phyloP scores from a whole-genome alignment of 2,329 filamentous ascomycete species.

The Ceratocystis eucalypticola region DNA sequence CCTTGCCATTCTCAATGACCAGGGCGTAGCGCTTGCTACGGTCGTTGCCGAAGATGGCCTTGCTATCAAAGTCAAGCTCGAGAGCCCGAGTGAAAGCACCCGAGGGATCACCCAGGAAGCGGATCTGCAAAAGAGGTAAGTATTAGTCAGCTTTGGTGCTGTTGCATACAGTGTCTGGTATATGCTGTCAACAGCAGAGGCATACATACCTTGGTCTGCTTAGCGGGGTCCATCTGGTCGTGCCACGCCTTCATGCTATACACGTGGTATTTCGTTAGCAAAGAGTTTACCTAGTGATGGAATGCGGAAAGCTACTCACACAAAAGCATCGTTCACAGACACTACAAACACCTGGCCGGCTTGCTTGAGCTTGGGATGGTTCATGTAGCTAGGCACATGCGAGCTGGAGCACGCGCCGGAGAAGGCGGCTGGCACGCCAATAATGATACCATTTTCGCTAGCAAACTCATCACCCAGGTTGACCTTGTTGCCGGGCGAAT shows the following conservation, averaged over 20 bases:
- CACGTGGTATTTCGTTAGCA: neutral
- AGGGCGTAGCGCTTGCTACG: constrained; percentile 83
- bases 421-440: constrained; percentile 75
- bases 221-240: constrained; percentile 59
- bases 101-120: constrained; percentile 74
- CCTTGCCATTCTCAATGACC: constrained; percentile 70
- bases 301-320: constrained; percentile 42
- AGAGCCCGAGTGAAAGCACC: constrained; percentile 70
- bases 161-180: neutral
- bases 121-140: constrained; percentile 44
- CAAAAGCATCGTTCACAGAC: constrained; percentile 86
- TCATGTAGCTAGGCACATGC: constrained; percentile 80
- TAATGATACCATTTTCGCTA: constrained; percentile 48
- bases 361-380: constrained; percentile 60
- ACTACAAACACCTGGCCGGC: constrained; percentile 81
- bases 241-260: constrained; percentile 80
- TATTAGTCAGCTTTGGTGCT: neutral
- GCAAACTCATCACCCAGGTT: constrained; percentile 66
- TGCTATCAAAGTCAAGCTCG: constrained; percentile 68
- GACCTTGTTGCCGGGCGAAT: constrained; percentile 83
- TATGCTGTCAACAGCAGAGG: neutral
- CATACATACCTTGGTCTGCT: constrained; percentile 59
- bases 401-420: constrained; percentile 42
- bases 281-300: neutral
- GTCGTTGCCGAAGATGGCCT: constrained; percentile 64